Evolutionary conservation across 1,284 basidiomycete species (phyloP), one percentile per base, ranked within the genome.

Genomic region (Caloboletus firmus): DNA sequence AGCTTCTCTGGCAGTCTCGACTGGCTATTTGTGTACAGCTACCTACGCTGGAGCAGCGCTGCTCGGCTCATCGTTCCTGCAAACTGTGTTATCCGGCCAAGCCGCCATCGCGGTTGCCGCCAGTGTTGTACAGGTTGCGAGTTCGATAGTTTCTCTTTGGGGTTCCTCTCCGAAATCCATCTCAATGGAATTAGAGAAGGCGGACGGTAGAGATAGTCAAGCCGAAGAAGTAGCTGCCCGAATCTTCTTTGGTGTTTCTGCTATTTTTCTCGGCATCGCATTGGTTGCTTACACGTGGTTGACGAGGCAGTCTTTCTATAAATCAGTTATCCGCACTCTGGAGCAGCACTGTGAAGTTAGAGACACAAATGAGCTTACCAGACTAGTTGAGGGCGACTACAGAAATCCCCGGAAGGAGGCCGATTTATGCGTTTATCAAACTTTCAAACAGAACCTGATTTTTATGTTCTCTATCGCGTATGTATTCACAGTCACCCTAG

Each of bases 401-500:
- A 32, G 46, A 18, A 54, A 54, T 52, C 64, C 67, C 30, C 56
- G 57, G 18, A 56, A 62, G 9, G 62, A 67, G 28, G 72, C 74
- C 49, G 75, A 68, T 41, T 63, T 64, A n/a, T 73, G 75, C 35
- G 78, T 84, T 18, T 58, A 79, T 40, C 74, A 79, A 28, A 69
- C 89, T 9, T 78, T 81, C 2, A 84, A 81, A 65, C 75, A 79
- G 52, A 95, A 95, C 64, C 62, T 79, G 2, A 61, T 75, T 6
- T 86, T 85, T 65, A 86, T 93, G 66, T 59, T 90, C 45, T 84
- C 91, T 5, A 85, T 89, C 3, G 80, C 82, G 5, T 91, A 84
- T 64, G 83, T 89, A 3, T 94, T 91, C 63, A 68, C 85, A n/a
- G 79, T 91, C 32, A 94, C 92, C 13, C 72, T 95, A 66, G 91